These are phyloP conservation scores for Musa beccarii DNA, from an alignment of 176 grass and related monocot genomes.

Conservation along the genomic window DNA sequence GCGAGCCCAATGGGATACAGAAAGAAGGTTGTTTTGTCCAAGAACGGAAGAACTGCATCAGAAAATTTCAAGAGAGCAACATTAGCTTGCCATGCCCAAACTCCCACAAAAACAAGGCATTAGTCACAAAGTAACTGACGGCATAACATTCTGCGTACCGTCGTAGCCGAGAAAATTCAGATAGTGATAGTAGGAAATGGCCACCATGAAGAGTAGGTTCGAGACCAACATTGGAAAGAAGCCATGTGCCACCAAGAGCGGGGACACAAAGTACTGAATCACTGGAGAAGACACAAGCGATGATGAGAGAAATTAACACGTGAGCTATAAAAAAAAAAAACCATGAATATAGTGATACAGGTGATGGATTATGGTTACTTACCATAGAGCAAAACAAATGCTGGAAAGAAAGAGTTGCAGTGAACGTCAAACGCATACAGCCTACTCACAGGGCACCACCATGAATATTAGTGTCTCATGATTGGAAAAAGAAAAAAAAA, in stretches of 20 bases:
- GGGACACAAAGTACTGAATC: slow-evolving; percentile 88
- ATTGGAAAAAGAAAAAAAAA: not conserved
- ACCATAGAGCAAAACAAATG: slow-evolving; percentile 90
- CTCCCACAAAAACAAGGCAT: not conserved
- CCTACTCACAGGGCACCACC: slow-evolving; percentile 31
- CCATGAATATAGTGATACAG: not conserved
- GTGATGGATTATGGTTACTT: slow-evolving; percentile 13
- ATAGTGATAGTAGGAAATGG: slow-evolving; percentile 95
- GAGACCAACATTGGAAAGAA: slow-evolving; percentile 82
- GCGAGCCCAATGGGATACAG: slow-evolving; percentile 2
- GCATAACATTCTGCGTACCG: slow-evolving; percentile 38
- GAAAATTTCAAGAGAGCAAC: not conserved
- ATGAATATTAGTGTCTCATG: not conserved
- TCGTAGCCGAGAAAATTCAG: slow-evolving; percentile 97
- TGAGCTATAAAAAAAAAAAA: not conserved
- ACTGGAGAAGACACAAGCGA: slow-evolving; percentile 37
- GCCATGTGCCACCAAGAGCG: slow-evolving; percentile 79
- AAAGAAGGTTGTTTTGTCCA: slow-evolving; percentile 24
- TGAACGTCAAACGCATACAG: slow-evolving; percentile 98
- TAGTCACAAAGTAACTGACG: not conserved
- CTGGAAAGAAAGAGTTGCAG: slow-evolving; percentile 98
- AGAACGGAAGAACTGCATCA: slow-evolving; percentile 77
- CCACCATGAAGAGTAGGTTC: slow-evolving; percentile 76
- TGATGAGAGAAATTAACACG: not conserved
- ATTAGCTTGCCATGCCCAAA: not conserved